These are phyloP conservation scores for Lachancea sp. DNA, from an alignment of 805 yeast genomes.

Conservation along the genomic window DNA sequence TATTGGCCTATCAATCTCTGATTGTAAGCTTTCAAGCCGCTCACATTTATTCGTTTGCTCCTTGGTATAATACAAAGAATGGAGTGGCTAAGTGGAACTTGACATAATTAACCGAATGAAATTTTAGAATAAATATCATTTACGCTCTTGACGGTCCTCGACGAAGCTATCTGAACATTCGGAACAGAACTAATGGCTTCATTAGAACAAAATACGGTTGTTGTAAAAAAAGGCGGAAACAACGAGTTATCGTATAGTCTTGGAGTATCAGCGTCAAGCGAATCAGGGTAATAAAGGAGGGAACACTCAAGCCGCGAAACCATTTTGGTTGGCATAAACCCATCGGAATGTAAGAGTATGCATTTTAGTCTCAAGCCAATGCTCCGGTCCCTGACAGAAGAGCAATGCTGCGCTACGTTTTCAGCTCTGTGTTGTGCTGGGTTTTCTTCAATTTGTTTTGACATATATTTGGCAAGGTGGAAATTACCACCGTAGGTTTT, in stretches of 20 bases:
- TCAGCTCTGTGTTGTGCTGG: constrained; percentile 23
- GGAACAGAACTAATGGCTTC: constrained; percentile 33
- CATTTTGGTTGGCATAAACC: constrained; percentile 28
- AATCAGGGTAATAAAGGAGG: constrained; percentile 84
- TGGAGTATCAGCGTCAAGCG: constrained; percentile 84
- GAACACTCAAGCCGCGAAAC: constrained; percentile 58
- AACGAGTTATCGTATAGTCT: constrained; percentile 54
- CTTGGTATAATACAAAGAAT: constrained; percentile 84
- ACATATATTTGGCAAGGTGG: constrained; percentile 25
- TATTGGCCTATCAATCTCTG: constrained; percentile 72
- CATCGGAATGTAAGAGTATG: constrained; percentile 26
- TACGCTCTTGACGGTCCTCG: constrained; percentile 7
- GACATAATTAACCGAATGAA: constrained; percentile 53
- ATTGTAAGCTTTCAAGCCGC: constrained; percentile 75
- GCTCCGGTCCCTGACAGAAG: constrained; percentile 26
- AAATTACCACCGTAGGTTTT: constrained; percentile 10
- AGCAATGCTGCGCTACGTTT: constrained; percentile 25
- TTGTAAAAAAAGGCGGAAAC: constrained; percentile 77
- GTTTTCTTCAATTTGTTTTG: constrained; percentile 26
- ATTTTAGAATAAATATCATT: constrained; percentile 31
- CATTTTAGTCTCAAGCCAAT: constrained; percentile 28
- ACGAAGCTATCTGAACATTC: constrained; percentile 5
- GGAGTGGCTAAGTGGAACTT: constrained; percentile 82
- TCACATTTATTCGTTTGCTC: constrained; percentile 62
- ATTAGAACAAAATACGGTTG: constrained; percentile 80